A percentile compares a stretch with the other conserved stretches of the same genome.
Conservation (phyloP, 129 eudicot genomes). For the Lactuca saligna region DNA sequence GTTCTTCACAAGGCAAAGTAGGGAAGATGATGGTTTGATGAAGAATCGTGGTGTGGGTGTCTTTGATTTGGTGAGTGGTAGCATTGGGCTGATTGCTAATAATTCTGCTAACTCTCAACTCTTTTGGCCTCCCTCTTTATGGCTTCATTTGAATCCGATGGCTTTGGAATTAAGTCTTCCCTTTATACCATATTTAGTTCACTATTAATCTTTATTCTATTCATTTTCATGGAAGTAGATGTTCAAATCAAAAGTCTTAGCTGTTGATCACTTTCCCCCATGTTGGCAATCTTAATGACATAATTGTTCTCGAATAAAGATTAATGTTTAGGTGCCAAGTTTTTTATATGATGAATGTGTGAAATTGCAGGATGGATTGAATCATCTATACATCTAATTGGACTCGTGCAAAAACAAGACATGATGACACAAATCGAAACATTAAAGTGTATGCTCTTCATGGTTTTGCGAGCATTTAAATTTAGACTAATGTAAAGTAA, state of each 20-base stretch:
- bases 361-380: constrained; percentile 57
- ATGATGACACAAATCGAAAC: constrained; percentile 19
- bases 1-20: constrained; percentile 50
- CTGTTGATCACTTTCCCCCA: not conserved
- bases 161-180: constrained; percentile 50
- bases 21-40: constrained; percentile 60
- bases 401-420: constrained; percentile 8
- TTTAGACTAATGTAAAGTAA: constrained; percentile 16
- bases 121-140: constrained; percentile 98
- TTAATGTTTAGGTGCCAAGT: not conserved
- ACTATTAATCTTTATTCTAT: not conserved
- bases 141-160: constrained; percentile 41
- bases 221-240: not conserved
- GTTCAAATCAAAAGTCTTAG: not conserved
- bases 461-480: constrained; percentile 14
- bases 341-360: not conserved
- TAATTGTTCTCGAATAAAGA: too few relatives aligned
- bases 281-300: not conserved
- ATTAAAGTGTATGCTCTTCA: constrained; percentile 27
- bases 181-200: not conserved
- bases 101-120: constrained; percentile 52
- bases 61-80: constrained; percentile 75
- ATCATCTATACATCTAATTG: constrained; percentile 42
- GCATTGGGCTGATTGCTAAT: constrained; percentile 51
- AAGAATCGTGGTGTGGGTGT: constrained; percentile 63